Evolutionary conservation across 495 filamentous ascomycete species (phyloP), one percentile per base, ranked within the genome.

Genomic region (Penicillium argentinense): DNA sequence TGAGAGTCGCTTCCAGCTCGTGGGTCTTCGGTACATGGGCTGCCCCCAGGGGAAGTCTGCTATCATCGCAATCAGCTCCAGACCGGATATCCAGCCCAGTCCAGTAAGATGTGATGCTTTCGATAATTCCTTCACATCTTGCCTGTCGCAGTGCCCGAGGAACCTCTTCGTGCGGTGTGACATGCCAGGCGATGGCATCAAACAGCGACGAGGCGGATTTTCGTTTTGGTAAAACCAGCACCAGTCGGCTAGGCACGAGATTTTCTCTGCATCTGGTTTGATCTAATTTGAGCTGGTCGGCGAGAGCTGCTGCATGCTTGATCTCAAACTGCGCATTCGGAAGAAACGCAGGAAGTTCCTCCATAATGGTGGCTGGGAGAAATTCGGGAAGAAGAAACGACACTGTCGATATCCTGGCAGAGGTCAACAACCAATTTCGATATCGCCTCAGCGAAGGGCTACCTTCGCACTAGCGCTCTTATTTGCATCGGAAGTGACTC

Each of bases 51-150:
- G 24, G 14, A 3, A 37, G 13, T 9, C 13, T 23, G 3, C 19
- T 21, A 14, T 36, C 17, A 26, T 37, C 12, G 8, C 14, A 2
- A 9, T 27, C 28, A 39, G 27, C 36, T 52, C 17, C 22, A n/a
- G n/a, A n/a, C n/a, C n/a, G n/a, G n/a, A n/a, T n/a, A n/a, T n/a
- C n/a, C n/a, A 64, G 50, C 37, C 54, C 45, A 18, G 18, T 39
- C 4, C 60, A 34, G 39, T 67, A 63, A 2, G 50, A 44, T 39
- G 40, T 58, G 48, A 72, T 68, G n/a, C 54, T 52, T 25, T 59
- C 41, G 14, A 72, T 37, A 9, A 70, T 63, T 9, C 61, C 51
- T 19, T 43, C 41, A 38, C 64, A 70, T 39, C 62, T 57, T 9
- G 29, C 19, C 12, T 8, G 26, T 11, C 28, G 40, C 14, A 62